Evolutionary conservation across 106 monocot species (phyloP).

Genomic region (Allium fistulosum): DNA sequence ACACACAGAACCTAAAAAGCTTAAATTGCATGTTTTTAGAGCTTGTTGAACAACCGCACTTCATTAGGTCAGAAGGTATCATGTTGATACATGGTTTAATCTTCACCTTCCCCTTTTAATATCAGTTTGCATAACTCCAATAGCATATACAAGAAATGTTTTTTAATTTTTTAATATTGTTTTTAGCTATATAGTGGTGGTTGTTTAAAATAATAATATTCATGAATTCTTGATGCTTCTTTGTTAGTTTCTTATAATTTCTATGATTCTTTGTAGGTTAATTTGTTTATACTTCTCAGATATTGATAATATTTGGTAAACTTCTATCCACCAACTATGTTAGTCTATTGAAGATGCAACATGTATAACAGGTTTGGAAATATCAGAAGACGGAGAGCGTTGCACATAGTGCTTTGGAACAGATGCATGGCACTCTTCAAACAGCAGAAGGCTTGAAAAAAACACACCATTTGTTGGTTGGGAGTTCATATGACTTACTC

Average conservation of each 20-base stretch:
- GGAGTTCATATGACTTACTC: constrained; percentile 32
- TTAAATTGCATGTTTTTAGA: no score
- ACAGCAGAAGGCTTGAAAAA: constrained; percentile 43
- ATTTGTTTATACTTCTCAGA: neutral
- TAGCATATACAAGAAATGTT: no score
- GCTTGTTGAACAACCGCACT: no score
- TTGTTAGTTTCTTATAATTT: neutral
- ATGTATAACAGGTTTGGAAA: constrained; percentile 53
- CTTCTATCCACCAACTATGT: no score
- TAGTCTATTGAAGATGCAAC: neutral
- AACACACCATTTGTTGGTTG: constrained; percentile 30
- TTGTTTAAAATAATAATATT: constrained; percentile 1
- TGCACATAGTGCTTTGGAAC: constrained; percentile 52
- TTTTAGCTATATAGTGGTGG: no score
- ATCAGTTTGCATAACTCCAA: no score
- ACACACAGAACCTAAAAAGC: no score
- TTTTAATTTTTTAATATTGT: no score
- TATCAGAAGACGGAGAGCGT: constrained; percentile 23
- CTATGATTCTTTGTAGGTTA: neutral
- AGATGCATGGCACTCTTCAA: constrained; percentile 40
- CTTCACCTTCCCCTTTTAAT: no score
- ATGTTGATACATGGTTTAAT: no score
- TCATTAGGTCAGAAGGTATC: no score
- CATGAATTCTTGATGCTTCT: neutral
- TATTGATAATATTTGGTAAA: neutral